Evolutionary conservation across 345 rosid species (phyloP), one percentile per base, ranked within the genome.

Genomic region (Citrus hindsii): DNA sequence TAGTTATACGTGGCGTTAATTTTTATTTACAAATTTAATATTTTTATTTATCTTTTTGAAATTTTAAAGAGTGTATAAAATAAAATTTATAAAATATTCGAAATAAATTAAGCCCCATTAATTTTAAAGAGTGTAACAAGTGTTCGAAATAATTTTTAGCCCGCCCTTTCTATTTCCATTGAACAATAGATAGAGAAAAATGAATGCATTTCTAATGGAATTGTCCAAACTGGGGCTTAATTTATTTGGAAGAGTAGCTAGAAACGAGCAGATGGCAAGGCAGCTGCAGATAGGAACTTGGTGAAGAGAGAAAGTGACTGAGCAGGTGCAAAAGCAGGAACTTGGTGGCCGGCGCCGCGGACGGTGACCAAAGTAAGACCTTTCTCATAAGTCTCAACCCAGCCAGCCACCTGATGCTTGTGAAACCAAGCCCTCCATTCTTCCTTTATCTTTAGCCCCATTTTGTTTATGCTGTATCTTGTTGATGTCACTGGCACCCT

Each of bases 361-460:
- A 92, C 87, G 12, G 97, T 92, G 48, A 84, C 93, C 25, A 91
- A 84, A 22, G 82, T 84, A 46, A 91, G 82, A 0, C 92, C 93
- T 2, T 90, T 86, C 33, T 85, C 86, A 32, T 90, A 87, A 22
- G 77, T 86, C 86, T 90, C 90, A 65, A 87, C 89, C 97, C 98
- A 87, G 13, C 98, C 98, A 69, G 81, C 94, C 74, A 90, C 97
- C 81, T 93, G 91, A 40, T 30, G 79, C 70, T 84, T 83, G 77
- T 93, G 84, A 79, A 87, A 89, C 97, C 98, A 94, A 56, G 94
- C 87, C 80, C 92, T 86, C 98, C 97, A 94, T 42, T 88, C 85
- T 62, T 83, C 85, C 55, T 78, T 66, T 9, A 86, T 79, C 55
- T 78, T 84, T 28, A 90, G 62, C 27, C 86, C 79, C 82, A 92